Conservation (phyloP, 129 eudicot genomes). For the Rutidosis leptorrhynchoides region DNA sequence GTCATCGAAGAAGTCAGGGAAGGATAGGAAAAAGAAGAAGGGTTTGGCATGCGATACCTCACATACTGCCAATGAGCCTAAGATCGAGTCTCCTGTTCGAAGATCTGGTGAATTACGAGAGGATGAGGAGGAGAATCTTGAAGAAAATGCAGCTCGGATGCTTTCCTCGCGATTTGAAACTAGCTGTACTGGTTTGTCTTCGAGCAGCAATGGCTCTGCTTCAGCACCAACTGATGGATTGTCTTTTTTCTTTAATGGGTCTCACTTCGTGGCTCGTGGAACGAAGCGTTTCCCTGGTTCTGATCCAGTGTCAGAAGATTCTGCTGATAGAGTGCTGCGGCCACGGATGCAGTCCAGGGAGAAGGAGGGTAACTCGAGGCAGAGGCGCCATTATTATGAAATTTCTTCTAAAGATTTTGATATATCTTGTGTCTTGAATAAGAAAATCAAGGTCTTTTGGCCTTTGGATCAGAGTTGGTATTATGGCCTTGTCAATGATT, state of each 20-base stretch:
- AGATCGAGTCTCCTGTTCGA: too few relatives aligned
- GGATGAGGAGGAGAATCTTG: constrained; percentile 81
- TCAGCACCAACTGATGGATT: neutral
- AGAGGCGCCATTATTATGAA: constrained; percentile 84
- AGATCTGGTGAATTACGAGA: too few relatives aligned
- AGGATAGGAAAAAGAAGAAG: too few relatives aligned
- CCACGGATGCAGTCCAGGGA: constrained; percentile 59
- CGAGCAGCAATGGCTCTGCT: constrained; percentile 13
- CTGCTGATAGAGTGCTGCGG: constrained; percentile 55
- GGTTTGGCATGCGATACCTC: too few relatives aligned
- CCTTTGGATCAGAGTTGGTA: constrained; percentile 95
- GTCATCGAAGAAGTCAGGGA: too few relatives aligned
- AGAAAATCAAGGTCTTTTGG: constrained; percentile 87
- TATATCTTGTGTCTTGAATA: constrained; percentile 63
- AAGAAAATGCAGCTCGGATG: constrained; percentile 81
- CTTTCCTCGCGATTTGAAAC: constrained; percentile 88
- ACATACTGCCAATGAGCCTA: too few relatives aligned
- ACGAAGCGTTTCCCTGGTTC: too few relatives aligned
- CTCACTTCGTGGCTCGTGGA: too few relatives aligned
- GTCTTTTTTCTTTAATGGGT: too few relatives aligned
- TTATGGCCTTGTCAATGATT: constrained; percentile 70
- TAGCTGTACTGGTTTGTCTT: constrained; percentile 54
- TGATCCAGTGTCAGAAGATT: constrained; percentile 48
- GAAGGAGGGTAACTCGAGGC: constrained; percentile 50
- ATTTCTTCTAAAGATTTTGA: constrained; percentile 50